Base-by-base conservation (phyloP, 139 green algal species). In the Coelastrella sp. region DNA sequence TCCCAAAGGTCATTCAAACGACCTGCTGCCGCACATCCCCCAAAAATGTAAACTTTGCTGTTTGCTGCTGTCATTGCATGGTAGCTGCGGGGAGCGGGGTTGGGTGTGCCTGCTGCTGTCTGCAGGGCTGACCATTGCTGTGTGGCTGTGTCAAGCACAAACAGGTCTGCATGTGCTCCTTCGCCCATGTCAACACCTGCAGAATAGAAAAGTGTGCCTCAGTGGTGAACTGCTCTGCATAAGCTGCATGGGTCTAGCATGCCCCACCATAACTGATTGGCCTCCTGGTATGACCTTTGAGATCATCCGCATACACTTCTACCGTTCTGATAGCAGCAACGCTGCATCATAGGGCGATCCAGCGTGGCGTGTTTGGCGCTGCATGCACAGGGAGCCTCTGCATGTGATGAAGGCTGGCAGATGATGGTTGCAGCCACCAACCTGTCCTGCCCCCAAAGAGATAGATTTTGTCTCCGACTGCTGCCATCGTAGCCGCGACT, bases 31-130 rank as follows among this genome's bases (percentile, higher is more conserved):
- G 91, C 93, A 85, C 94, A 96, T 25, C 94, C 93, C 22, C 94
- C 94, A 84, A 96, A 96, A 6, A 95, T 75, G 78, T 94, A 96
- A 10, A 96, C 63, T 10, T 58, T 70, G n/a, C 8, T 8, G 12
- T 58, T 73, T 10, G 87, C 78, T 20, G 88, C 82, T 20, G 84
- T 83, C 89, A 92, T 92, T 49, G 92, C 65, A 61, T 95, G 93
- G 83, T 93, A 95, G 82, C 85, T 93, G 59, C 91, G 91, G 6
- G 89, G 81, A 8, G 83, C 63, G 1, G 87, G 85, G 1, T 22
- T 15, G 49, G 85, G 6, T 8, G 7, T 22, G 49, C 11, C 68
- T 58, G n/a, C 35, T 56, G 70, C 70, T 57, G 57, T 65, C 87
- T 14, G 0, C 15, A 25, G 17, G n/a, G 79, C 49, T 19, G 57